Evolutionary conservation across 1,139 yeast genomes (phyloP), one percentile per base, ranked within the genome.

Genomic region (Geotrichum europaeum): DNA sequence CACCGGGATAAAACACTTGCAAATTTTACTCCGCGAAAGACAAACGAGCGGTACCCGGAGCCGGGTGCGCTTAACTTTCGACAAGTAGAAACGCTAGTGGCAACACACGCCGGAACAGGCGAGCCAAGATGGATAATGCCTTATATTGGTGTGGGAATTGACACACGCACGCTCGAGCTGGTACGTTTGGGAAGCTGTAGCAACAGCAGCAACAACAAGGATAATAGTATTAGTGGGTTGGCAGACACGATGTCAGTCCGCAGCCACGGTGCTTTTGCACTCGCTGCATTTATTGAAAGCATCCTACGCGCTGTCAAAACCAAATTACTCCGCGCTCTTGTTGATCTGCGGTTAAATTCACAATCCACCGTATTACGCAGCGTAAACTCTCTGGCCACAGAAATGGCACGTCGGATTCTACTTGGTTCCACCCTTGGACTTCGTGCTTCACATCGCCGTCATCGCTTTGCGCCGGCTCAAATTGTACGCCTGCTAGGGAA

Each of bases 1-100:
- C 89, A 89, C 64, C 73, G 76, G 7, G 72, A 74, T 10, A 92
- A 91, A 68, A 82, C 89, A 0, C 64, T 71, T 3, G 69, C 70
- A 6, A 78, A 72, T 59, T 70, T 74, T 49, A 54, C 40, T 22
- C 63, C 63, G 2, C 49, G 55, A 4, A 43, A 40, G 22, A 45
- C 10, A 25, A 40, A 43, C 25, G 45, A 22, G 20, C 30, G 20
- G n/a, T 13, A 25, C 28, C 51, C 56, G 43, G 32, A 6, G 15
- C 32, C 32, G 15, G 32, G 18, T 3, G 28, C n/a, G 18, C 15
- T 4, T 2, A 49, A 49, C 20, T 49, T 49, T 7, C 15, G 51
- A 20, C 32, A 24, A 15, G 32, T 25, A 9, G n/a, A 49, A 22
- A 49, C 51, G n/a, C 10, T 50, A 24, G 4, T 12, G 51, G 34